Conservation (phyloP, 2,329 filamentous ascomycete species). For the Sclerotinia subarctica region DNA sequence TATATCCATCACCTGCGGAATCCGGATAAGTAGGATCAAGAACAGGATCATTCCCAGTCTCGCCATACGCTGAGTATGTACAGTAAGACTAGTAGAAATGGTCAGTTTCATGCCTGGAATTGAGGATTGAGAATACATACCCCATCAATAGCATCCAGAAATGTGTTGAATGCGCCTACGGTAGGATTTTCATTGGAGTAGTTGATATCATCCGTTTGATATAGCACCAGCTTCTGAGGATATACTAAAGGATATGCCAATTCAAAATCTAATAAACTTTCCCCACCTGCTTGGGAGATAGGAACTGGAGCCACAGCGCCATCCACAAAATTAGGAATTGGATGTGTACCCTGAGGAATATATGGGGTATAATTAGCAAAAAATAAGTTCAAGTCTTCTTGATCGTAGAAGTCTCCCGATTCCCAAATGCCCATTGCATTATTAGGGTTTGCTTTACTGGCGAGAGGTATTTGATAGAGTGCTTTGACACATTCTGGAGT, state of each 20-base stretch:
- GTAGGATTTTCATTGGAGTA: constrained; percentile 20
- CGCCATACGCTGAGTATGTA: constrained; percentile 22
- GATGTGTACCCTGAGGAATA: constrained; percentile 36
- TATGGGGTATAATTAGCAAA: constrained; percentile 45
- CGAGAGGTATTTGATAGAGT: constrained; percentile 49
- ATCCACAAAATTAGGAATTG: constrained; percentile 37
- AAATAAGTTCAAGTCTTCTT: constrained; percentile 43
- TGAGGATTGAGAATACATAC: background rate
- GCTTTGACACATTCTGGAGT: constrained; percentile 55
- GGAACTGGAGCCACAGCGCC: constrained; percentile 33
- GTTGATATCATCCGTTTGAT: constrained; percentile 40
- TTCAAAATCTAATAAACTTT: constrained; percentile 43
- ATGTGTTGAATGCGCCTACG: constrained; percentile 14
- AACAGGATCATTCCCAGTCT: constrained; percentile 21
- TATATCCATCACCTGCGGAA: constrained; percentile 48
- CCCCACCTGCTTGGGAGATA: constrained; percentile 14
- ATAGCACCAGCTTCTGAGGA: constrained; percentile 48
- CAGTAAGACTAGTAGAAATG: constrained; percentile 21
- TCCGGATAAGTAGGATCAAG: constrained; percentile 53
- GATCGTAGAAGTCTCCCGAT: constrained; percentile 43
- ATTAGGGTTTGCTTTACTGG: constrained; percentile 37
- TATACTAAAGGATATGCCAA: constrained; percentile 48
- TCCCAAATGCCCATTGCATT: constrained; percentile 55
- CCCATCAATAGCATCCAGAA: constrained; percentile 24
- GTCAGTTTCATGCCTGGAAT: background rate